Evolutionary conservation across 371 early-diverging fungal genomes (phyloP), one percentile per base, ranked within the genome.

Genomic region (Rhizopus stolonifer): DNA sequence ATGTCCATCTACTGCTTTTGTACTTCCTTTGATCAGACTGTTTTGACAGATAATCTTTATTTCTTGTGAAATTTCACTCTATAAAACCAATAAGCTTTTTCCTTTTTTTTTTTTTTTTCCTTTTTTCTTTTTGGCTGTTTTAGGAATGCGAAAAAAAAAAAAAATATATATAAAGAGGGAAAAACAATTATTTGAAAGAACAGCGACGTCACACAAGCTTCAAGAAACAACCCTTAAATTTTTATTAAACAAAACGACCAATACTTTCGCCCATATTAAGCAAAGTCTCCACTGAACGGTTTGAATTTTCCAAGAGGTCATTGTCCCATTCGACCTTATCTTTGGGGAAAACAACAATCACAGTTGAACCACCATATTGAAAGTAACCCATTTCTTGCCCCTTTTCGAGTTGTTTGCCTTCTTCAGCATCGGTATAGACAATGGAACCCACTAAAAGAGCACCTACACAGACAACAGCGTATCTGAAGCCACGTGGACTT

Each of bases 301-400:
- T 58, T 5, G 82, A 79, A 45, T 79, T 74, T 5, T 60, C 55
- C n/a, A 79, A 18, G 25, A 89, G 56, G 48, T 89, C 88, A 11
- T 70, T 44, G 44, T 87, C 88, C 63, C 84, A 89, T 15, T 54
- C 53, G 1, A 87, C 73, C 1, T 64, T 61, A 10, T 72, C 79
- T 36, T 75, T 70, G 49, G 77, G 77, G 61, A 89, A 89, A 5
- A 87, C 55, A 6, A 77, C 59, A 23, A 87, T 66, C 9, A 84
- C 77, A 1, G 88, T 89, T 2, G 83, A 81, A 1, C 88, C 88
- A 21, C 82, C 80, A 45, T 83, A 84, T 15, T 72, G 70, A 60
- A 85, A 83, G 48, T 81, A 88, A 14, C 91, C 89, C 38, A 83
- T 74, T 54, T 90, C 90, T 50, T 89, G 85, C 0, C 78, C 78